Percentiles rank a stretch among this genome's conserved stretches.
Evolutionary conservation across 768 basidiomycete genomes (phyloP).

Genomic region (Stropharia rugosoannulata): DNA sequence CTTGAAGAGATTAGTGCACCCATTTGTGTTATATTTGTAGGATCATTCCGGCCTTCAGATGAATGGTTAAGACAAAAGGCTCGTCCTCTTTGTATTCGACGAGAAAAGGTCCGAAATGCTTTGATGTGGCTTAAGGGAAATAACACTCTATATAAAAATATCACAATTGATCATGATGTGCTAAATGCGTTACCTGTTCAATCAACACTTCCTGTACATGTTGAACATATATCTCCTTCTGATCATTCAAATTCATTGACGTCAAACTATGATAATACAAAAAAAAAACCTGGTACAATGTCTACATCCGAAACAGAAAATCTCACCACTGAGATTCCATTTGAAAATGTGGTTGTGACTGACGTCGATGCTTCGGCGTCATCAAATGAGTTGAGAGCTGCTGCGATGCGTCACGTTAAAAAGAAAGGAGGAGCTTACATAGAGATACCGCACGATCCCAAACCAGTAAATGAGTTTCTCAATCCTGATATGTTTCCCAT

Average conservation of each 20-base stretch:
- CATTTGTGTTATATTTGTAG: slow-evolving; percentile 41
- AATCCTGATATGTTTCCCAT: slow-evolving; percentile 36
- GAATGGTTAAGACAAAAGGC: too few relatives aligned
- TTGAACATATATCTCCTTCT: slow-evolving; percentile 27
- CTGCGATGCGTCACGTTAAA: slow-evolving; percentile 32
- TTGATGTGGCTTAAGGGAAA: slow-evolving; percentile 35
- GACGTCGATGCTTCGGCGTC: slow-evolving; percentile 23
- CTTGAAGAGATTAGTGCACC: slow-evolving; percentile 32
- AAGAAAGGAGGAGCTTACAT: slow-evolving; percentile 24
- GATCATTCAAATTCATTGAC: too few relatives aligned
- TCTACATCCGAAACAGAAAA: too few relatives aligned
- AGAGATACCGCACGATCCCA: slow-evolving; percentile 27
- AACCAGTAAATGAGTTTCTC: slow-evolving; percentile 32
- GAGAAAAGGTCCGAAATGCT: slow-evolving; percentile 31
- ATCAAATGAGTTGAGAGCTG: slow-evolving; percentile 26
- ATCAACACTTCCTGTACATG: too few relatives aligned
- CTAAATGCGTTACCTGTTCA: slow-evolving; percentile 26
- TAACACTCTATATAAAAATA: slow-evolving; percentile 33
- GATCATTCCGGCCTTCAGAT: slow-evolving; percentile 19
- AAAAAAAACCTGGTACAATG: too few relatives aligned
- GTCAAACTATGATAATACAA: too few relatives aligned
- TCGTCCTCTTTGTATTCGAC: slow-evolving; percentile 28
- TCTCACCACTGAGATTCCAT: too few relatives aligned
- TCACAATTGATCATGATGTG: slow-evolving; percentile 26
- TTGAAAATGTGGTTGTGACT: too few relatives aligned